Conservation (phyloP, 306 rosid species). For the Castanopsis chinensis region DNA sequence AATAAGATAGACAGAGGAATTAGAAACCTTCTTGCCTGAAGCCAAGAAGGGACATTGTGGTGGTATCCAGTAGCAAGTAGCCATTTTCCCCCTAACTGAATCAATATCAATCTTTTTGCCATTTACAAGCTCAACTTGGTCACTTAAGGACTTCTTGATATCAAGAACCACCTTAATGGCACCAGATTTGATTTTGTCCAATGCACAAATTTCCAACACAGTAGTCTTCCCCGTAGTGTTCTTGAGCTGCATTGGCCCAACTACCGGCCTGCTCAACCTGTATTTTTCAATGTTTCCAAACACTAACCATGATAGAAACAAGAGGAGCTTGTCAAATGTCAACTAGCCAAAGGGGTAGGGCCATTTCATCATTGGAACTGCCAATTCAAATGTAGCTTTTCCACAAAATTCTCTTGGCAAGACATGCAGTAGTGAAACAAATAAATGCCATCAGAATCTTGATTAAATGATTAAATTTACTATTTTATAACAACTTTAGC, state of each 20-base stretch:
- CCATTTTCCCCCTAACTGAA: constrained; percentile 25
- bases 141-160: constrained; percentile 46
- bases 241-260: constrained; percentile 75
- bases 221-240: constrained; percentile 81
- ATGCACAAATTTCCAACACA: constrained; percentile 80
- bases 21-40: constrained; percentile 59
- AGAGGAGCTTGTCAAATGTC: constrained; percentile 49
- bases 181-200: constrained; percentile 79
- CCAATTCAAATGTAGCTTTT: constrained; percentile 78
- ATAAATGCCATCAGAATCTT: constrained; percentile 20
- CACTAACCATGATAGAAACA: constrained; percentile 62
- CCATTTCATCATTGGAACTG: constrained; percentile 70
- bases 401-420: constrained; percentile 72
- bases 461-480: too few relatives aligned
- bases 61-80: constrained; percentile 85
- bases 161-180: constrained; percentile 65
- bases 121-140: constrained; percentile 52
- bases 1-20: neutral
- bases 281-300: constrained; percentile 62
- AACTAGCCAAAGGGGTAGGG: constrained; percentile 65
- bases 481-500: too few relatives aligned
- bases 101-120: constrained; percentile 57
- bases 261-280: constrained; percentile 65
- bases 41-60: constrained; percentile 97
- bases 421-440: constrained; percentile 55